Evolutionary conservation across 768 basidiomycete genomes (phyloP), one percentile per base, ranked within the genome.

Genomic region (Pisolithus tinctorius): DNA sequence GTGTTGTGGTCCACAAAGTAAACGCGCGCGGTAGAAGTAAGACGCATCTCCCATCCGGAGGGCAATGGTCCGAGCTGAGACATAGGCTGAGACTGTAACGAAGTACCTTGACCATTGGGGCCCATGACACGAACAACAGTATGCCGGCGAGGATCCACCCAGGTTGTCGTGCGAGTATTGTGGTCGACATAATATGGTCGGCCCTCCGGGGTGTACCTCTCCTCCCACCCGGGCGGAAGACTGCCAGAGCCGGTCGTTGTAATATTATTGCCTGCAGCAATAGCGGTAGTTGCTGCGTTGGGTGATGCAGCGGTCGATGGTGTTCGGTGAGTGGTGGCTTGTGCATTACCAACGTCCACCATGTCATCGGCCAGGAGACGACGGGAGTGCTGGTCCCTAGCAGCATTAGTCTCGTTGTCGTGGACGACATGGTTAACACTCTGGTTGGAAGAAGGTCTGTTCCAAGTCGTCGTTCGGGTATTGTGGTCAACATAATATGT

Each of bases 1-100:
- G 96, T 98, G 72, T 98, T 98, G 74, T 99, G 96, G 68, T 99
- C 96, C 48, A 99, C 96, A 65, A 99, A 99, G 75, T 99, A 99
- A 6, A 99, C 96, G 45, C 96, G 86, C 1, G 96, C 95, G 1
- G 96, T 98, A 4, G 90, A 86, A 6, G 96, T 99, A 48, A 99
- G 86, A 43, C 96, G 91, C 96, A 99, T 99, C 70, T 99, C 96
- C 96, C 96, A 99, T 50, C 96, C 96, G 39, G 90, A 93, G 4
- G 96, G 96, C 20, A 99, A 71, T 27, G 96, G 96, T 3, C 96
- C 96, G 23, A 99, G 86, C 64, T 97, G 95, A 10, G 91, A 90
- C 51, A 98, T 95, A 9, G 93, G 87, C 68, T 97, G 94, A 8
- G 93, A 92, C 66, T 97, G 94, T 26, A 93, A 74, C 5, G 87